phyloP scores from a whole-genome alignment of 2,329 filamentous ascomycete species.

The Fusarium graminum region DNA sequence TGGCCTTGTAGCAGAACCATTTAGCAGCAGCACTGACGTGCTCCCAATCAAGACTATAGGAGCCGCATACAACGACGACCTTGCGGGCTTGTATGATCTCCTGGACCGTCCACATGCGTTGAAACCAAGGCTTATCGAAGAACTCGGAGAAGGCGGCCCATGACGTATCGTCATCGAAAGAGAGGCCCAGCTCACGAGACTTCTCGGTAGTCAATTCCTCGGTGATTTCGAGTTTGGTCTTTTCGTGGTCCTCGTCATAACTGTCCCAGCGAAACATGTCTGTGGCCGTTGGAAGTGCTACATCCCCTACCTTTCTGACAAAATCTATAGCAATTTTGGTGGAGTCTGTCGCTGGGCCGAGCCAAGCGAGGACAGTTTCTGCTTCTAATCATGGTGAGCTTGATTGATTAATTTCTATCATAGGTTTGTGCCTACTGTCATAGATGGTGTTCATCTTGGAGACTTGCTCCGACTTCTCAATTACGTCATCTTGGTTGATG shows the following conservation, averaged over 20 bases:
- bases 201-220: constrained; percentile 24
- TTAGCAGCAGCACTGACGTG: constrained; percentile 32
- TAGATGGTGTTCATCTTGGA: constrained; percentile 39
- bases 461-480: constrained; percentile 32
- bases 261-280: constrained; percentile 32
- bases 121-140: constrained; percentile 38
- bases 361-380: constrained; percentile 39
- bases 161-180: constrained; percentile 19
- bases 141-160: constrained; percentile 34
- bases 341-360: constrained; percentile 19
- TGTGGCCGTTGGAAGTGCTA: constrained; percentile 34
- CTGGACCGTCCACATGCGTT: constrained; percentile 43
- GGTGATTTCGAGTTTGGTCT: constrained; percentile 21
- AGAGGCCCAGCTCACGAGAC: constrained; percentile 25
- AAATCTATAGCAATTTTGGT: constrained; percentile 14
- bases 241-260: constrained; percentile 12
- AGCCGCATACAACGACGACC: constrained; percentile 31
- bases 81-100: constrained; percentile 43
- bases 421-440: constrained; percentile 17
- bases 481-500: constrained; percentile 32
- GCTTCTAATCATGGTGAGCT: constrained; percentile 24
- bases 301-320: constrained; percentile 25
- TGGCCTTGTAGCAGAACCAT: constrained; percentile 35
- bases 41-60: constrained; percentile 24
- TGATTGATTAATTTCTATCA: too few species aligned